A percentile compares a stretch with the other conserved stretches of the same genome.
These are phyloP conservation scores for Ustilago shanxiensis DNA, from an alignment of 1,284 basidiomycete species.

Conservation along the genomic window DNA sequence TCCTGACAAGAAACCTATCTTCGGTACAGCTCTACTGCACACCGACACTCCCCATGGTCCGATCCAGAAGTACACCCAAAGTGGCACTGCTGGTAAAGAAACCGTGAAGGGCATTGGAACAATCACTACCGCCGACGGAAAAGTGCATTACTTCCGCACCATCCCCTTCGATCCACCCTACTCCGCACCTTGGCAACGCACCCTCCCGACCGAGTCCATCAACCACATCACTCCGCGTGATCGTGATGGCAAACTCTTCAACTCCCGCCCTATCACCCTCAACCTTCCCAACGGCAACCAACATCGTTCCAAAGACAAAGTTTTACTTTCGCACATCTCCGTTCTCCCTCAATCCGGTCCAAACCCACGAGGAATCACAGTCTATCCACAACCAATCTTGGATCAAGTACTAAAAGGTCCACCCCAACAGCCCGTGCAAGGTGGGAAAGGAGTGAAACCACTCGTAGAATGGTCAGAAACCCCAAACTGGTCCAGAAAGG, in stretches of 20 bases:
- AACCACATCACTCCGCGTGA: background rate
- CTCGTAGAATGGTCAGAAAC: conserved; percentile 6
- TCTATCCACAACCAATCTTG: background rate
- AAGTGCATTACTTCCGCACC: conserved; percentile 5
- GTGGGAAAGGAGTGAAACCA: background rate
- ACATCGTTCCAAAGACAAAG: background rate
- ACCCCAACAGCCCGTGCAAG: background rate
- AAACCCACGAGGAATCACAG: rapidly evolving
- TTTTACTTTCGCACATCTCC: background rate
- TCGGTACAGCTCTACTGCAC: background rate
- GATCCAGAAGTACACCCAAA: background rate
- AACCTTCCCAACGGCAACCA: background rate
- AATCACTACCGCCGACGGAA: background rate
- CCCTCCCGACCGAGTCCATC: background rate
- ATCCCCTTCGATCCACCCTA: background rate
- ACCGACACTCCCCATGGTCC: background rate
- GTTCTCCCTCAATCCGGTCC: background rate
- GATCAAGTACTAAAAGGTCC: background rate
- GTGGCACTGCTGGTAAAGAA: background rate
- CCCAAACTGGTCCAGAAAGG: conserved; percentile 4
- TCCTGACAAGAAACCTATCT: background rate
- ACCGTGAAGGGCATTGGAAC: conserved; percentile 3
- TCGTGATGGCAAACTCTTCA: background rate
- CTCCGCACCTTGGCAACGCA: rapidly evolving
- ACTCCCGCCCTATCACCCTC: background rate